These are phyloP conservation scores for Vitis hybrid DNA, from an alignment of 177 flowering plant species.

Conservation along the genomic window DNA sequence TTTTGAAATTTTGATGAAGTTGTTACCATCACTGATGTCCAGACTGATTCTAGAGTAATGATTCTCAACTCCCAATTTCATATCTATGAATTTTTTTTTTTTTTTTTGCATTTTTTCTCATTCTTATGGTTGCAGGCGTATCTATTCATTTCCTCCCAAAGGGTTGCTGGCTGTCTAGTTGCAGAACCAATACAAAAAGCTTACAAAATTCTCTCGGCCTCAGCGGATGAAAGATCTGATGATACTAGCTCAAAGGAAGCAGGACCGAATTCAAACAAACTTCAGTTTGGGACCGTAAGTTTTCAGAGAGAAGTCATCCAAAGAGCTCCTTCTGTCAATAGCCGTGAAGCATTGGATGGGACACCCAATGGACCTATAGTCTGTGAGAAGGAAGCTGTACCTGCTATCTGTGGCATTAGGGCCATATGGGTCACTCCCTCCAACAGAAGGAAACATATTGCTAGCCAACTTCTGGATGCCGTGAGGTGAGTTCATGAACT, in stretches of 20 bases:
- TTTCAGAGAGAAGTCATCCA: constrained; percentile 54
- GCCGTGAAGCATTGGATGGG: constrained; percentile 12
- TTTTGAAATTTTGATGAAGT: too few species aligned
- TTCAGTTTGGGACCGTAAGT: constrained; percentile 59
- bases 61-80: too few species aligned
- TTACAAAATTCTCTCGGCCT: constrained; percentile 43
- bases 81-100: too few species aligned
- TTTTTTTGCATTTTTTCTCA: too few species aligned
- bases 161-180: constrained; percentile 74
- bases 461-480: constrained; percentile 72
- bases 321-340: constrained; percentile 18
- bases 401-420: constrained; percentile 72
- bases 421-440: constrained; percentile 84
- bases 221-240: constrained; percentile 17
- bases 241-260: constrained; percentile 9
- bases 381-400: constrained; percentile 54
- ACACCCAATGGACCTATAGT: constrained; percentile 41
- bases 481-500: constrained; percentile 41
- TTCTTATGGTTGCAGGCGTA: constrained; percentile 55
- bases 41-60: too few species aligned
- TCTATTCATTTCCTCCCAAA: constrained; percentile 58
- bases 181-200: constrained; percentile 75
- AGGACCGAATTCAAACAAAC: constrained; percentile 29
- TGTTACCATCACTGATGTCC: too few species aligned
- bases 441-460: constrained; percentile 73